phyloP scores from a whole-genome alignment of 257 asterid genomes.

The Solanum peruvianum region DNA sequence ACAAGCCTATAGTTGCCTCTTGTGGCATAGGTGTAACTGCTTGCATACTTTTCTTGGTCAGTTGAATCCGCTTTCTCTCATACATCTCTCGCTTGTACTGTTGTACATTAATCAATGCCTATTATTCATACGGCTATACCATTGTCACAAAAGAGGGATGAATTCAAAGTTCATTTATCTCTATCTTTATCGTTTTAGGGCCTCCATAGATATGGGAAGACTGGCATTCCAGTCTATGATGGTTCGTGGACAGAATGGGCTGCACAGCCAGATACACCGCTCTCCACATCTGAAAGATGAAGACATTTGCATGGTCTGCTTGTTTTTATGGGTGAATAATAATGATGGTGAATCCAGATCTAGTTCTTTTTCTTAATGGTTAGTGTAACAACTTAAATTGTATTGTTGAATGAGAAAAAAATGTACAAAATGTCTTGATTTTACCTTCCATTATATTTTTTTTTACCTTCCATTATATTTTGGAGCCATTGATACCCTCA shows the following conservation, averaged over 20 bases:
- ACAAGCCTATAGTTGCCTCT: conserved; percentile 53
- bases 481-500: neutral
- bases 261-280: conserved; percentile 34
- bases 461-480: too few relatives aligned
- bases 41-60: conserved; percentile 78
- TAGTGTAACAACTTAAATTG: too few relatives aligned
- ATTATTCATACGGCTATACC: neutral
- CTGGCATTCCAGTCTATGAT: conserved; percentile 59
- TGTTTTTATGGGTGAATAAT: neutral
- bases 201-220: conserved; percentile 23
- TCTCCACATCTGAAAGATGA: conserved; percentile 17
- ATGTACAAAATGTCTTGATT: too few relatives aligned
- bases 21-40: conserved; percentile 99
- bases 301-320: neutral
- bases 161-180: too few relatives aligned
- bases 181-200: too few relatives aligned
- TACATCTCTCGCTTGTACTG: neutral
- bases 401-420: too few relatives aligned
- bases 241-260: conserved; percentile 98
- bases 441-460: too few relatives aligned
- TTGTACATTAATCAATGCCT: neutral
- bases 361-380: neutral
- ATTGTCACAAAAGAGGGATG: conserved; percentile 10
- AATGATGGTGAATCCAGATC: neutral
- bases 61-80: neutral